Percentiles rank a stretch among this genome's conserved stretches.
Conservation (phyloP, 1,284 basidiomycete species). For the Moniliella sp. region DNA sequence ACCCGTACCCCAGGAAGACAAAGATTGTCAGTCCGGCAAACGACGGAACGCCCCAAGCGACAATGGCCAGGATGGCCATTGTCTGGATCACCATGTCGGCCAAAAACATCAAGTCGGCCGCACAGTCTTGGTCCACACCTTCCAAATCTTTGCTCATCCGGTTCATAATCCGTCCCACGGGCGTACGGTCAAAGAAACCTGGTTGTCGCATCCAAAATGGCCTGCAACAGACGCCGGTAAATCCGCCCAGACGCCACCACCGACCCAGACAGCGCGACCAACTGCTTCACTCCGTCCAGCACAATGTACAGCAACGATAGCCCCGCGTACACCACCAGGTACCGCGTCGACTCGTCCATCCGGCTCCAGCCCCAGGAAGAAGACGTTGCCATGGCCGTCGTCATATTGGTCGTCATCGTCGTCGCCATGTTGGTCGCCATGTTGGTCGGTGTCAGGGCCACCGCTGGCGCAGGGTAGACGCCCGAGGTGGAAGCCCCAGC, state of each 20-base stretch:
- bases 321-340: slow-evolving; percentile 17
- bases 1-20: slow-evolving; percentile 16
- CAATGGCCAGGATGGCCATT: slow-evolving; percentile 16
- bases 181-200: slow-evolving; percentile 29
- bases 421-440: no score
- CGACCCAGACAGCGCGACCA: slow-evolving; percentile 15
- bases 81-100: slow-evolving; percentile 10
- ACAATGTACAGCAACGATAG: slow-evolving; percentile 16
- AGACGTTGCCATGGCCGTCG: no score
- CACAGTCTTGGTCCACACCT: slow-evolving; percentile 31
- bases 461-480: no score
- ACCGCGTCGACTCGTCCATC: slow-evolving; percentile 2
- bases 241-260: slow-evolving; percentile 17
- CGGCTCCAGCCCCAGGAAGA: no score
- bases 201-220: slow-evolving; percentile 58
- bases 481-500: no score
- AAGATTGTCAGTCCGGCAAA: slow-evolving; percentile 15
- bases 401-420: no score
- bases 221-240: slow-evolving; percentile 45
- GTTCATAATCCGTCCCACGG: slow-evolving; percentile 31
- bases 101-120: slow-evolving; percentile 7
- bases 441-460: no score
- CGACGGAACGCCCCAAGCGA: slow-evolving; percentile 24
- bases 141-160: slow-evolving; percentile 30
- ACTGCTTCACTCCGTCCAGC: slow-evolving; percentile 16